phyloP scores from a whole-genome alignment of 108 stramenopile genomes.

The Cylindrotheca fusiformis region DNA sequence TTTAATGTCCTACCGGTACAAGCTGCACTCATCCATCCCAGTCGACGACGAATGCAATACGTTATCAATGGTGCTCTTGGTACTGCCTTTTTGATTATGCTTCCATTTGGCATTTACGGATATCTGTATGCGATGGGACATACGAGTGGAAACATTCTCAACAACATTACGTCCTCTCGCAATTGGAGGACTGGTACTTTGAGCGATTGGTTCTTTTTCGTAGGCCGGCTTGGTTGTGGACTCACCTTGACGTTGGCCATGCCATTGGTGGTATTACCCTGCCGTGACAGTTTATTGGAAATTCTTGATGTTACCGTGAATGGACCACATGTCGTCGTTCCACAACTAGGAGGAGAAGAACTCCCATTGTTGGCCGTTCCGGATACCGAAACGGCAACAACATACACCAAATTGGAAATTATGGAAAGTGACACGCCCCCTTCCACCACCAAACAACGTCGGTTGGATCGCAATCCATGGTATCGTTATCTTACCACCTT shows the following conservation, averaged over 20 bases:
- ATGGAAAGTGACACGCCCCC: no score
- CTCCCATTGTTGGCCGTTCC: constrained; percentile 2
- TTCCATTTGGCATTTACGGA: constrained; percentile 53
- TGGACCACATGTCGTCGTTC: constrained; percentile 18
- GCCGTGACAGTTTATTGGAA: constrained; percentile 46
- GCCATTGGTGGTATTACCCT: constrained; percentile 72
- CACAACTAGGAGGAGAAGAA: constrained; percentile 16
- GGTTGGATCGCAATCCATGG: constrained; percentile 17
- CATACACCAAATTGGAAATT: not conserved
- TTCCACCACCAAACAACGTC: not conserved
- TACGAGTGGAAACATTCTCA: constrained; percentile 62
- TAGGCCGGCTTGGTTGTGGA: constrained; percentile 72
- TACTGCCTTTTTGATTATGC: constrained; percentile 46
- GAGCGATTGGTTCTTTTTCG: constrained; percentile 31
- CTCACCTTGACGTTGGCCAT: constrained; percentile 59
- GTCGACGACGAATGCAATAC: constrained; percentile 40
- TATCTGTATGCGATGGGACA: constrained; percentile 51
- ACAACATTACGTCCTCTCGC: constrained; percentile 36
- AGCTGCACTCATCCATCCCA: constrained; percentile 48
- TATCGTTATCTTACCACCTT: constrained; percentile 54
- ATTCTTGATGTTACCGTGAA: constrained; percentile 26
- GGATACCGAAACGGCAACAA: not conserved
- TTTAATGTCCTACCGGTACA: constrained; percentile 81
- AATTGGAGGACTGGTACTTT: constrained; percentile 13
- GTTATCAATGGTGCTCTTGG: constrained; percentile 43